Conservation (phyloP, 1,284 basidiomycete genomes). For the Phenoliferia sp. region DNA sequence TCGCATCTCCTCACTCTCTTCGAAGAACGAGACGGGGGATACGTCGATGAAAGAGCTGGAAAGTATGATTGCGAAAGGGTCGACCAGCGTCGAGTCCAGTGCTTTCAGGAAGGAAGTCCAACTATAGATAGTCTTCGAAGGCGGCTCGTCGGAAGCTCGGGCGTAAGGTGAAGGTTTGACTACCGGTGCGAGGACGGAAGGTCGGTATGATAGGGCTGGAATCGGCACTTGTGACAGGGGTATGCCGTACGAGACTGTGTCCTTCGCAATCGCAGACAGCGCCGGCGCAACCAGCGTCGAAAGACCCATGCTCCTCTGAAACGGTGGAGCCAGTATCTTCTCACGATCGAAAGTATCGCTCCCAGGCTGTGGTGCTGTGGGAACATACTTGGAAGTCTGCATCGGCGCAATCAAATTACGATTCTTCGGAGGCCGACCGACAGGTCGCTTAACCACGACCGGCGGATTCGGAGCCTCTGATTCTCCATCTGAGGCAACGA, state of each 20-base stretch:
- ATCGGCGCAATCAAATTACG: not conserved
- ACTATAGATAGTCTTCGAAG: not conserved
- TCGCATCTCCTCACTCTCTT: conserved; percentile 2
- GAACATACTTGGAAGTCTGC: not conserved
- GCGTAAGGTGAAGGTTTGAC: not conserved
- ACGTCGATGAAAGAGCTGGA: conserved; percentile 8
- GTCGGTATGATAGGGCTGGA: not conserved
- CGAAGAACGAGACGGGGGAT: conserved; percentile 16
- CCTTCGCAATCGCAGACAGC: not conserved
- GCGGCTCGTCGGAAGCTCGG: not conserved
- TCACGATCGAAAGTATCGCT: conserved; percentile 3
- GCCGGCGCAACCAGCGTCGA: conserved; percentile 19
- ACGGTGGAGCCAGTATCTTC: conserved; percentile 26
- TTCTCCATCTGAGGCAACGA: too few relatives aligned
- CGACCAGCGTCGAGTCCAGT: conserved; percentile 2
- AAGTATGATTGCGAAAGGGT: conserved; percentile 19
- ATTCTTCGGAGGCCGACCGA: not conserved
- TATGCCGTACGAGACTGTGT: not conserved
- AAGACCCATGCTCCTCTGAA: conserved; percentile 17
- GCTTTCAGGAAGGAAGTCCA: not conserved
- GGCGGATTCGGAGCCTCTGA: too few relatives aligned
- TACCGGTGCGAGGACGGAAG: not conserved
- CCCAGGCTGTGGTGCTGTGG: not conserved
- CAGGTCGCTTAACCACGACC: too few relatives aligned
- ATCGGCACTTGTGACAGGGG: not conserved